Percentiles rank a stretch among this genome's conserved stretches.
These are phyloP conservation scores for Eucalyptus virginea DNA, from an alignment of 345 rosid genomes.

Conservation along the genomic window DNA sequence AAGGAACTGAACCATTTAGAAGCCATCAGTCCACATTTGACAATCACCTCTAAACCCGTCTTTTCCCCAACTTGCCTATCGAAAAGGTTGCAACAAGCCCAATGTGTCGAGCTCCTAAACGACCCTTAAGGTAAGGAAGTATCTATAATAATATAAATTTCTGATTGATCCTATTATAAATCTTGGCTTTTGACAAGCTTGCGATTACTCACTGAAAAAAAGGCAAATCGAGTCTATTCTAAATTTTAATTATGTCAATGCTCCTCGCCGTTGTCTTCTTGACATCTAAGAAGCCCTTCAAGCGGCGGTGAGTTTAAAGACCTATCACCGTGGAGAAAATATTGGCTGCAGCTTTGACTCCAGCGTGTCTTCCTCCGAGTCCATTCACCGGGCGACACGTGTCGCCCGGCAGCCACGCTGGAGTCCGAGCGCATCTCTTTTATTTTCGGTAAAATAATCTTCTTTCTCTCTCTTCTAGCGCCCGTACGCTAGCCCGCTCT, in stretches of 20 bases:
- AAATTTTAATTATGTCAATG: not conserved
- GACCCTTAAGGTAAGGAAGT: not conserved
- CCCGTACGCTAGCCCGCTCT: no score
- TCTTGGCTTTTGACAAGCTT: not conserved
- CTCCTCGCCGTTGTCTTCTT: conserved; percentile 26
- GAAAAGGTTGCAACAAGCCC: not conserved
- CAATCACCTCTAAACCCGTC: not conserved
- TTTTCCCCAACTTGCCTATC: not conserved
- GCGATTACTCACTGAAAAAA: not conserved
- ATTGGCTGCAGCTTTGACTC: no score
- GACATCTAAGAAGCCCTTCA: conserved; percentile 1
- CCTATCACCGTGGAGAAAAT: not conserved
- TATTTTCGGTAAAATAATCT: no score
- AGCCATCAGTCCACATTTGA: not conserved
- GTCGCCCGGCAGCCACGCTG: no score
- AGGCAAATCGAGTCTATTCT: not conserved
- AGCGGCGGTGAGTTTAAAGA: not conserved
- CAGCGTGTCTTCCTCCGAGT: no score
- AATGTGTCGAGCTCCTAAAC: not conserved
- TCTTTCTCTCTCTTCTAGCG: no score
- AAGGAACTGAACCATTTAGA: not conserved
- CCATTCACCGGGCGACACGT: no score
- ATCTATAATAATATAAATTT: no score
- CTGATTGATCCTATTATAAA: not conserved
- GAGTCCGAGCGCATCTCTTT: no score